Conservation (phyloP, 1,284 basidiomycete genomes). For the Cryptococcus sp. region DNA sequence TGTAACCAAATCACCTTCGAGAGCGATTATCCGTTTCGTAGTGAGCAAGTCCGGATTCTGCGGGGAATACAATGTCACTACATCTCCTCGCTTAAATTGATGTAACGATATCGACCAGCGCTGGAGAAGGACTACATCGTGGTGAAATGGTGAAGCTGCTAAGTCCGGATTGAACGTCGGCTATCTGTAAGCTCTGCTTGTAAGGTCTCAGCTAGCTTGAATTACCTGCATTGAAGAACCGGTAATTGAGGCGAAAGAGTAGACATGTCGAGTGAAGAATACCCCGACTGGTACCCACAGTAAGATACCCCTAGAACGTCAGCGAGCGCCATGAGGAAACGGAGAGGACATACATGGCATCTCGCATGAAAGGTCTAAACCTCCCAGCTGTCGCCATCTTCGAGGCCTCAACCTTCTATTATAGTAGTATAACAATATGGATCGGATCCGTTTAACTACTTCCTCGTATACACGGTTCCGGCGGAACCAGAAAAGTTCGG, state of each 20-base stretch:
- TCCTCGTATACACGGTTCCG: background rate
- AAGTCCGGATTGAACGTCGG: slow-evolving; percentile 51
- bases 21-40: slow-evolving; percentile 54
- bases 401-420: background rate
- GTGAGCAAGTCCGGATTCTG: slow-evolving; percentile 50
- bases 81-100: slow-evolving; percentile 49
- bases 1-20: slow-evolving; percentile 52
- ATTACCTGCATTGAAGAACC: slow-evolving; percentile 51
- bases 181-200: slow-evolving; percentile 10
- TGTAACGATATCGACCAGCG: slow-evolving; percentile 42
- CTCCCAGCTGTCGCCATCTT: background rate
- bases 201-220: background rate
- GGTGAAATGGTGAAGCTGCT: slow-evolving; percentile 35
- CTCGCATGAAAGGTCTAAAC: background rate
- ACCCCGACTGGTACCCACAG: slow-evolving; percentile 53
- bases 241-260: slow-evolving; percentile 49
- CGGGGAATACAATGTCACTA: slow-evolving; percentile 54
- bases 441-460: background rate
- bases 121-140: slow-evolving; percentile 54
- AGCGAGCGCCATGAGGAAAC: background rate
- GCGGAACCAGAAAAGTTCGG: background rate
- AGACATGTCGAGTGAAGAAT: slow-evolving; percentile 51
- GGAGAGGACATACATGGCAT: background rate
- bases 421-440: background rate
- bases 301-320: slow-evolving; percentile 29